Evolutionary conservation across 805 yeast species (phyloP).

Genomic region (Kuraishia piskuri): DNA sequence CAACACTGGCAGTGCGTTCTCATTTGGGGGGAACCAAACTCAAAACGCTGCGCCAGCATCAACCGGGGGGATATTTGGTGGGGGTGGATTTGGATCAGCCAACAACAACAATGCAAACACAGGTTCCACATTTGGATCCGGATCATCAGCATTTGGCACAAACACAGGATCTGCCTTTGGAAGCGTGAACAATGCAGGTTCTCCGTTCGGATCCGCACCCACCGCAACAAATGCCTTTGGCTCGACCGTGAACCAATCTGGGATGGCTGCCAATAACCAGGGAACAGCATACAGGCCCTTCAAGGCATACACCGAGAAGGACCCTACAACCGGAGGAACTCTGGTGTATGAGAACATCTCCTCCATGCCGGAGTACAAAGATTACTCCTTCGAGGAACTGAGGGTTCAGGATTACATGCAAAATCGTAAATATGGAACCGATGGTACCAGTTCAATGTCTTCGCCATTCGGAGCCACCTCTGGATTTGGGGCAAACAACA

Average conservation of each 20-base stretch:
- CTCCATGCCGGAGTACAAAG: slow-evolving; percentile 85
- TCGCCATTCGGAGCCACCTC: slow-evolving; percentile 13
- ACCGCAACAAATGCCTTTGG: slow-evolving; percentile 12
- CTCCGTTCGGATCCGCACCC: slow-evolving; percentile 29
- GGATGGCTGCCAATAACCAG: slow-evolving; percentile 1
- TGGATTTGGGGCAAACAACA: slow-evolving; percentile 17
- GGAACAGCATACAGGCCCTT: slow-evolving; percentile 42
- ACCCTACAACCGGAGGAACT: slow-evolving; percentile 40
- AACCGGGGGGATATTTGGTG: not conserved
- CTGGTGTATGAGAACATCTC: slow-evolving; percentile 66
- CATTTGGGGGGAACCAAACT: slow-evolving; percentile 5
- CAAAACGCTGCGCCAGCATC: not conserved
- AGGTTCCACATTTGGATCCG: slow-evolving; percentile 16
- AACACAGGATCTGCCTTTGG: slow-evolving; percentile 24
- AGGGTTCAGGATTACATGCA: slow-evolving; percentile 82
- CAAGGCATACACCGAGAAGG: slow-evolving; percentile 64
- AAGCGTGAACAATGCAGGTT: slow-evolving; percentile 28
- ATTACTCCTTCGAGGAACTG: slow-evolving; percentile 79
- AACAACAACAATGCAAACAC: slow-evolving; percentile 18
- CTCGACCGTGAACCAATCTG: slow-evolving; percentile 15
- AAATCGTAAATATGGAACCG: slow-evolving; percentile 52
- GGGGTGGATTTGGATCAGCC: slow-evolving; percentile 19
- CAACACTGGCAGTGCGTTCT: slow-evolving; percentile 4
- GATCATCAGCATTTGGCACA: slow-evolving; percentile 35
- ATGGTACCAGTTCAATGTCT: slow-evolving; percentile 10